Evolutionary conservation across 306 rosid genomes (phyloP).

Genomic region (Prunus davidiana): DNA sequence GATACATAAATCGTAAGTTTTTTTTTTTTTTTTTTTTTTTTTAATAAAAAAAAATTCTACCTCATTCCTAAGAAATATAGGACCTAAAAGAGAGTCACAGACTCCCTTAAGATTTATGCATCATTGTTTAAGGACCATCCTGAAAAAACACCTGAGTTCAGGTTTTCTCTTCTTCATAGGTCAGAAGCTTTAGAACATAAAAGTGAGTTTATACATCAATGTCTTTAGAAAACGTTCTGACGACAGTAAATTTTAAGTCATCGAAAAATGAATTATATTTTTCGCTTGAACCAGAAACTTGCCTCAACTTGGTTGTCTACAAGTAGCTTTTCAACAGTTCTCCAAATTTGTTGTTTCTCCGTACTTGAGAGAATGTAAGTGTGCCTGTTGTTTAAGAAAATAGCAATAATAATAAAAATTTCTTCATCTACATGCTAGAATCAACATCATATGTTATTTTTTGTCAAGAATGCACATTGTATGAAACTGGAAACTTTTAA

Average conservation of each 20-base stretch:
- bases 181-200: not conserved
- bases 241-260: not conserved
- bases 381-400: constrained; percentile 64
- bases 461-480: not conserved
- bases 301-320: constrained; percentile 98
- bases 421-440: constrained; percentile 1
- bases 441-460: not conserved
- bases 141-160: not conserved
- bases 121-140: not conserved
- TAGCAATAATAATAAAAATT: not conserved
- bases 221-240: not conserved
- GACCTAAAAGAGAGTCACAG: not conserved
- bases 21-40: not conserved
- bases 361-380: constrained; percentile 68
- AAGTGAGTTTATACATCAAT: not conserved
- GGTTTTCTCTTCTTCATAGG: not conserved
- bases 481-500: not conserved
- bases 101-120: not conserved
- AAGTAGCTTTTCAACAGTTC: constrained; percentile 85
- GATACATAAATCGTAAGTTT: constrained; percentile 27
- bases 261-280: not conserved
- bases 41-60: not conserved
- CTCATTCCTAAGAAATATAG: not conserved
- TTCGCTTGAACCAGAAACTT: constrained; percentile 32
- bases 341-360: constrained; percentile 80